Evolutionary conservation across 306 rosid genomes (phyloP).

Genomic region (Cucurbita moschata): DNA sequence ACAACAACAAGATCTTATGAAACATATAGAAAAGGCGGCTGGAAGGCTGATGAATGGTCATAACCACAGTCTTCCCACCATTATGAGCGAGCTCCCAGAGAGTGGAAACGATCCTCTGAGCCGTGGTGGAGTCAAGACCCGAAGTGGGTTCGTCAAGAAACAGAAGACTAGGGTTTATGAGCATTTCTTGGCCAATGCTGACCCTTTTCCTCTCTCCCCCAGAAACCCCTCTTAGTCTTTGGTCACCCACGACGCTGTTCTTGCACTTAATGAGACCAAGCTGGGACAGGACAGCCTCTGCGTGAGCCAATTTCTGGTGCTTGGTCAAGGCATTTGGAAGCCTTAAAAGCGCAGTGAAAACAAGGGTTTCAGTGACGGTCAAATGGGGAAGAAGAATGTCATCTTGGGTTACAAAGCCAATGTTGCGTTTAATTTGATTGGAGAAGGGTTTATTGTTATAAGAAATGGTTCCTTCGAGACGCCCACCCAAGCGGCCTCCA

Average conservation of each 20-base stretch:
- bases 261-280: conserved; percentile 51
- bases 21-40: conserved; percentile 54
- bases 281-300: conserved; percentile 32
- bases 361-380: conserved; percentile 52
- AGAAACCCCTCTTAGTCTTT: conserved; percentile 41
- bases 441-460: conserved; percentile 34
- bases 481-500: conserved; percentile 46
- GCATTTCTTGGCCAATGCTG: conserved; percentile 69
- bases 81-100: conserved; percentile 40
- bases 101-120: conserved; percentile 53
- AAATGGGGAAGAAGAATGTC: conserved; percentile 24
- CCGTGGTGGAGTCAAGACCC: conserved; percentile 71
- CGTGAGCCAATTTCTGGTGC: conserved; percentile 24
- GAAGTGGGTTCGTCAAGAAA: conserved; percentile 77
- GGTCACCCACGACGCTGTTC: conserved; percentile 33
- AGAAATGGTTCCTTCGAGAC: conserved; percentile 25
- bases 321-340: conserved; percentile 29
- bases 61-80: conserved; percentile 46
- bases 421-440: conserved; percentile 35
- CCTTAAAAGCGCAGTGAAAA: conserved; percentile 60
- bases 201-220: conserved; percentile 83
- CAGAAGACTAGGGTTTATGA: conserved; percentile 56
- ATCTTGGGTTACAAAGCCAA: conserved; percentile 65
- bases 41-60: conserved; percentile 87
- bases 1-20: conserved; percentile 48